Base-by-base conservation (phyloP, 495 filamentous ascomycete species). In the Haplographium delicatum region DNA sequence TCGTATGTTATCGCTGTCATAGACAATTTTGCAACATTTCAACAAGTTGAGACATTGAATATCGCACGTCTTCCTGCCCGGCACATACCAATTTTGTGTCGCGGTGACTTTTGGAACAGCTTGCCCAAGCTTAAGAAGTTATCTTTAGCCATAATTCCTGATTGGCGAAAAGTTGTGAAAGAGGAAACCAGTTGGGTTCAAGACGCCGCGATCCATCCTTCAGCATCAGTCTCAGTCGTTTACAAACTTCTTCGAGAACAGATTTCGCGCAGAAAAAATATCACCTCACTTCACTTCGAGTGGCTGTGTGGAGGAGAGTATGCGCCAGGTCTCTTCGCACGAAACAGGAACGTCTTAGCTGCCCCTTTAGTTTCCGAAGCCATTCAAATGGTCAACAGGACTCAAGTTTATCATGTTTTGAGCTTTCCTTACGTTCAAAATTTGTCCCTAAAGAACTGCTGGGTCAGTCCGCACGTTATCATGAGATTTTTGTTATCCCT, bases 261-360 rank as follows among this genome's bases (percentile, higher is more conserved):
- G 41, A 66, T 81, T 31, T 55, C 67, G 2, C 47, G 39, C 4
- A 59, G 60, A 23, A 16, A 60, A 18, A 68, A 65, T 9, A 71
- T 83, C 57, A 72, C 66, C 39, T 68, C 54, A 8, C 64, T 83
- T 1, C 71, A 68, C 22, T 67, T 83, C 19, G 80, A 79, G 30
- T 83, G 75, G 69, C 45, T 68, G 19, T 71, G 69, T 40, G 79
- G 80, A 33, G 80, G 80, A 20, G 80, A 83, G 62, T 67, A 75
- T 34, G 76, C 74, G 10, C 42, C 68, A 34, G 79, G 79, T 18
- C 51, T 73, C 9, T 66, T 62, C 42, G 74, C 78, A 11, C 71
- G 80, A 37, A 77, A 75, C 53, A 60, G 60, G 13, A 61, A 72
- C 46, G 28, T 83, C 22, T 59, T 83, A 1, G 73, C 79, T 1